Percentiles rank a stretch among this genome's conserved stretches.
phyloP scores from a whole-genome alignment of 2,329 filamentous ascomycete genomes.

The Pyrenochaeta sp. region DNA sequence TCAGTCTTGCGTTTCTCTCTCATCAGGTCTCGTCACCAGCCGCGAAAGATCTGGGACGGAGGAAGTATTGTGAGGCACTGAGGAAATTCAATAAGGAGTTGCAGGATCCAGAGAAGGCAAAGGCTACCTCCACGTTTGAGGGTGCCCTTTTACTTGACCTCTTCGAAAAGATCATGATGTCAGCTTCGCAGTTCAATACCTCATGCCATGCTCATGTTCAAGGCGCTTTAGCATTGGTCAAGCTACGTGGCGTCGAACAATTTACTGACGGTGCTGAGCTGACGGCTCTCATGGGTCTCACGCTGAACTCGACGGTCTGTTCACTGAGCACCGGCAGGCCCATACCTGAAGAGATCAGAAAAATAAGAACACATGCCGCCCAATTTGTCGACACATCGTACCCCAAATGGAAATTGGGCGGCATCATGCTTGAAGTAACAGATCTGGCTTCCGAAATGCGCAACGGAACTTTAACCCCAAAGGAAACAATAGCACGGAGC shows the following conservation, averaged over 20 bases:
- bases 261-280: conserved; percentile 26
- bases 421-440: conserved; percentile 37
- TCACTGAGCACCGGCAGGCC: conserved; percentile 31
- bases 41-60: conserved; percentile 24
- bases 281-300: conserved; percentile 26
- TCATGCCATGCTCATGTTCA: conserved; percentile 31
- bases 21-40: conserved; percentile 26
- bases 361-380: conserved; percentile 33
- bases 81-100: conserved; percentile 26
- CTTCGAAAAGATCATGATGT: conserved; percentile 38
- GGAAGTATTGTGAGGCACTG: conserved; percentile 38
- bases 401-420: conserved; percentile 43
- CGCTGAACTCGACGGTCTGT: conserved; percentile 41
- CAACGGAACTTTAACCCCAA: conserved; percentile 13
- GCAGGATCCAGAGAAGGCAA: conserved; percentile 21
- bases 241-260: conserved; percentile 26
- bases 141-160: conserved; percentile 35
- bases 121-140: conserved; percentile 25
- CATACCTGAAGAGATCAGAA: conserved; percentile 26
- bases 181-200: conserved; percentile 7
- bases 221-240: conserved; percentile 35
- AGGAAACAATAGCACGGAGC: conserved; percentile 24
- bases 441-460: conserved; percentile 29
- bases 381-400: conserved; percentile 30
- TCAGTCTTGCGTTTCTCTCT: conserved; percentile 38